phyloP scores from a whole-genome alignment of 352 stramenopile species.

The Phytophthora ramorum region DNA sequence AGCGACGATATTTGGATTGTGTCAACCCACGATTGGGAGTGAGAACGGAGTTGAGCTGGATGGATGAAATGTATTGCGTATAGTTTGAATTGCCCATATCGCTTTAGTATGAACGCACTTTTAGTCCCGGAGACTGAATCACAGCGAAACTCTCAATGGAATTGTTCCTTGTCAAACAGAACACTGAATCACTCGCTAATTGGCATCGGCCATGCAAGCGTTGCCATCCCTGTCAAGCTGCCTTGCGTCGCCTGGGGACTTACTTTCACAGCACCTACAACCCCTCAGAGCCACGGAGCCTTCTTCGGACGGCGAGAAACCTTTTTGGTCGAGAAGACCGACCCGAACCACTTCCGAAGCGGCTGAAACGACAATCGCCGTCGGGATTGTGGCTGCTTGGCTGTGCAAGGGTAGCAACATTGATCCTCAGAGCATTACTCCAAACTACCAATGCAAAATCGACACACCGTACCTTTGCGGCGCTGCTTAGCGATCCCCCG shows the following conservation, averaged over 20 bases:
- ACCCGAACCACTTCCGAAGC: not conserved
- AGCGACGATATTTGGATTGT: slow-evolving; percentile 44
- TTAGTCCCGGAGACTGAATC: no score
- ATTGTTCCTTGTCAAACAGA: no score
- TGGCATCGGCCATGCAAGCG: no score
- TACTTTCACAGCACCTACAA: not conserved
- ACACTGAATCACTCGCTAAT: no score
- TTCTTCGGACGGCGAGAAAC: not conserved
- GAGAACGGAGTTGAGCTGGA: not conserved
- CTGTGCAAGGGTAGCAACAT: not conserved
- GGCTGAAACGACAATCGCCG: not conserved
- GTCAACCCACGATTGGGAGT: slow-evolving; percentile 44
- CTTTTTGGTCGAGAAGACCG: not conserved
- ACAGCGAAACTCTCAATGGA: no score
- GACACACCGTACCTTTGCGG: not conserved
- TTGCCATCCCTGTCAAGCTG: no score
- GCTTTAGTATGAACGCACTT: no score
- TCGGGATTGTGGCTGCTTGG: not conserved
- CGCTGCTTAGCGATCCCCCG: not conserved
- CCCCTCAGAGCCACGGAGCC: not conserved
- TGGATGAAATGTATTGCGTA: no score
- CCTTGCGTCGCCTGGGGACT: no score
- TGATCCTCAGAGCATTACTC: no score
- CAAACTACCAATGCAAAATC: no score
- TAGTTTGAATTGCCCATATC: no score